These are phyloP conservation scores for Fusarium compactum DNA, from an alignment of 2,329 filamentous ascomycete species.

Conservation along the genomic window DNA sequence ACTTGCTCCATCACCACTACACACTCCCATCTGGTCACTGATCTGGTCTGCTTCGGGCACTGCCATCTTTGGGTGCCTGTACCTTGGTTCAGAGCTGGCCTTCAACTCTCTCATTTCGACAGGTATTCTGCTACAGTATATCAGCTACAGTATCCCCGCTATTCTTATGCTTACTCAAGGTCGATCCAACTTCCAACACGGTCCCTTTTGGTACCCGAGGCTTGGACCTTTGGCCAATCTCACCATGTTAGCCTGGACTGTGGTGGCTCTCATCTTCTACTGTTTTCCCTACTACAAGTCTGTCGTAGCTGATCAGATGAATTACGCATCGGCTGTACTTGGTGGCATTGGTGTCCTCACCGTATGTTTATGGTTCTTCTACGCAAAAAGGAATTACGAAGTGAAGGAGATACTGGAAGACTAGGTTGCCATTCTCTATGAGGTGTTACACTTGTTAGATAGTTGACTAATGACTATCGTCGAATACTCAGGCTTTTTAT, in stretches of 20 bases:
- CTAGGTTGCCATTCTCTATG: background rate
- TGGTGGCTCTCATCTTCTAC: slow-evolving; percentile 5
- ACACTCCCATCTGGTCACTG: slow-evolving; percentile 5
- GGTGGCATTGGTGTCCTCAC: background rate
- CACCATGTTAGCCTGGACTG: slow-evolving; percentile 1
- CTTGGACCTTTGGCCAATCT: slow-evolving; percentile 3
- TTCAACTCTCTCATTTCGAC: slow-evolving; percentile 16
- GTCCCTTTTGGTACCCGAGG: slow-evolving; percentile 8
- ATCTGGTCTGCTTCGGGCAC: slow-evolving; percentile 2
- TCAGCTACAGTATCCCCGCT: slow-evolving; percentile 9
- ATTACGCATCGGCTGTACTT: slow-evolving; percentile 8
- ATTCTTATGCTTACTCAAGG: slow-evolving; percentile 1
- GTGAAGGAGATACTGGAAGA: background rate
- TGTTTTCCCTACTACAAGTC: slow-evolving; percentile 7
- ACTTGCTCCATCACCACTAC: slow-evolving; percentile 2
- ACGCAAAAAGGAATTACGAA: slow-evolving; percentile 4
- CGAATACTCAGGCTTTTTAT: too few relatives aligned
- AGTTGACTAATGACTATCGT: background rate
- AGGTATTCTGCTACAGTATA: background rate
- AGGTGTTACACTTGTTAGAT: background rate
- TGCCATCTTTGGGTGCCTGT: slow-evolving; percentile 5
- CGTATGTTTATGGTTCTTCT: background rate
- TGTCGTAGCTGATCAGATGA: slow-evolving; percentile 1
- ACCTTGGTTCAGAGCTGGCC: slow-evolving; percentile 6
- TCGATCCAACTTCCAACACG: slow-evolving; percentile 5